Evolutionary conservation across 73 alveolate genomes (phyloP).

Genomic region (Paramecium sonneborni): DNA sequence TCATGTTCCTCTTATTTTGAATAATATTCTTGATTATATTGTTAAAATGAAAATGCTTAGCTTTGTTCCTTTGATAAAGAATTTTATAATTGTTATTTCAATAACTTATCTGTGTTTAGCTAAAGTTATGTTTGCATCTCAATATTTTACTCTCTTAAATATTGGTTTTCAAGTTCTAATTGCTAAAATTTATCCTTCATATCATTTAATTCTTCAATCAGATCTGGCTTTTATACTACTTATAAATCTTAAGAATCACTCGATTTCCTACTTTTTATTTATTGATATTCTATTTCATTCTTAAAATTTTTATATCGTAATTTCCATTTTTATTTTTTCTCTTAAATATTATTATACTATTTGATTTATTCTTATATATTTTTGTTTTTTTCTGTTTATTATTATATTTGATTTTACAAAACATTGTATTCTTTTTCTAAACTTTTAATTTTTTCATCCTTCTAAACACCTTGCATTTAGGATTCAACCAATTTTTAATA

Average conservation of each 20-base stretch:
- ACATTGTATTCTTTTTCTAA: background rate
- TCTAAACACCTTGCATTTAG: background rate
- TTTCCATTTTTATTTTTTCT: conserved; percentile 51
- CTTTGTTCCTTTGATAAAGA: conserved; percentile 26
- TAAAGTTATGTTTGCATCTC: background rate
- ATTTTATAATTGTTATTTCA: conserved; percentile 38
- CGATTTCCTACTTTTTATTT: background rate
- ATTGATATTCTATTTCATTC: background rate
- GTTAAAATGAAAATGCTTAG: conserved; percentile 24
- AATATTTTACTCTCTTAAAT: conserved; percentile 6
- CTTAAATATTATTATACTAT: no score
- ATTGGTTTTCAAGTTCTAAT: conserved; percentile 26
- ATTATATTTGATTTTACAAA: background rate
- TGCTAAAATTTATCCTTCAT: background rate
- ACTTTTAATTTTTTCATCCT: background rate
- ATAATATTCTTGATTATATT: background rate
- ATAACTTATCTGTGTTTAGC: background rate
- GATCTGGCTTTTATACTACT: background rate
- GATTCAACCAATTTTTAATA: background rate
- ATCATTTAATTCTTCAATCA: background rate
- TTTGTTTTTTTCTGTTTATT: background rate
- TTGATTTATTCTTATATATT: background rate
- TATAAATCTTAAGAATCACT: background rate
- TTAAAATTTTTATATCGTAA: background rate
- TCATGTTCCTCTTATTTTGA: background rate